phyloP scores from a whole-genome alignment of 1,284 basidiomycete genomes.

The Tilletiaria anomala region DNA sequence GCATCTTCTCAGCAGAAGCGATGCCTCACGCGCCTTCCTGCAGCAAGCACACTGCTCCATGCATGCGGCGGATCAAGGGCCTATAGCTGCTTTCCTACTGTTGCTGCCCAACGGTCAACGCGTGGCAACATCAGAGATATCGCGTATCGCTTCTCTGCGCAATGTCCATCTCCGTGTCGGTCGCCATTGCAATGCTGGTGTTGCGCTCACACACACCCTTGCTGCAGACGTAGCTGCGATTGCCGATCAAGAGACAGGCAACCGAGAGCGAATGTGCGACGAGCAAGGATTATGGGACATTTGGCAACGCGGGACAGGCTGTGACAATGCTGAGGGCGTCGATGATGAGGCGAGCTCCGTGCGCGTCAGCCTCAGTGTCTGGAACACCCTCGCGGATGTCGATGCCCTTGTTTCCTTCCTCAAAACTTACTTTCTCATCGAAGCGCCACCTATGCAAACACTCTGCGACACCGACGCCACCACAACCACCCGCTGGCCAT shows the following conservation, averaged over 20 bases:
- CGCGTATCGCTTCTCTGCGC: slow-evolving; percentile 16
- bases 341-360: slow-evolving; percentile 5
- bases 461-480: too few species aligned
- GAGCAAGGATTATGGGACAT: not conserved
- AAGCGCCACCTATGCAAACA: too few species aligned
- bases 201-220: slow-evolving; percentile 1
- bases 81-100: slow-evolving; percentile 19
- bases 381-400: slow-evolving; percentile 17
- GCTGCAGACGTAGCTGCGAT: not conserved
- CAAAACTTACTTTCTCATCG: slow-evolving; percentile 5
- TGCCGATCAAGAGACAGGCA: not conserved
- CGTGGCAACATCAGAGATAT: slow-evolving; percentile 14
- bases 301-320: not conserved
- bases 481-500: too few species aligned
- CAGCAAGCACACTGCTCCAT: too few species aligned
- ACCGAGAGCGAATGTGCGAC: not conserved
- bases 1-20: too few species aligned
- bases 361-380: slow-evolving; percentile 14
- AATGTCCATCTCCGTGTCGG: slow-evolving; percentile 25
- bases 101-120: slow-evolving; percentile 1
- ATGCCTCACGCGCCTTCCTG: too few species aligned
- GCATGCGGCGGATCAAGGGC: slow-evolving; percentile 18
- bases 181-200: slow-evolving; percentile 23
- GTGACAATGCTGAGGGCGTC: slow-evolving; percentile 9
- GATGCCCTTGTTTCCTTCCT: slow-evolving; percentile 14